Base-by-base conservation (phyloP, 169 alveolate genomes). In the Miamiensis avidus region DNA sequence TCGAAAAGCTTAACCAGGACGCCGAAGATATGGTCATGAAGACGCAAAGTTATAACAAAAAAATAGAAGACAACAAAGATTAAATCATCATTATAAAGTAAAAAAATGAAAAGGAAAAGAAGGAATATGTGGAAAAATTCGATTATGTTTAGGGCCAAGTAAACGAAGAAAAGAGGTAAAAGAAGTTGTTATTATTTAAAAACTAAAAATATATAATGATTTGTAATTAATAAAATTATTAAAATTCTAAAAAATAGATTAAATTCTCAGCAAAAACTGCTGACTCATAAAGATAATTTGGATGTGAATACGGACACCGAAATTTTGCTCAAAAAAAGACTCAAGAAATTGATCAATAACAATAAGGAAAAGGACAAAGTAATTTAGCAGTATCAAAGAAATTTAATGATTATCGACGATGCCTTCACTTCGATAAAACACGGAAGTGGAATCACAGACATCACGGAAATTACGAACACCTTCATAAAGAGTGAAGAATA, bases 401-500 rank as follows among this genome's bases (percentile, higher is more conserved):
- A 94, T 81, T 91, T 92, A 31, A 87, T 78, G 77, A 87, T 94
- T 4, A 89, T 94, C 28, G 96, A 92, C 49, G 95, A 92, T 76
- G 96, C 95, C 27, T 94, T 94, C 78, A 90, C 91, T 16, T 85
- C 91, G 65, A 94, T 94, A 20, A 87, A 90, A 81, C 94, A 92
- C 74, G 92, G 94, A 0, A 89, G 94, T 74, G 97, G 97, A 6
- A 92, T 94, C 16, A 65, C 85, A 27, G 90, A 89, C 82, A 91
- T 89, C 0, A 96, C 92, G 31, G 97, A 94, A 87, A 94, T 94
- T 28, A 94, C 92, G 34, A 94, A 94, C 32, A 93, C 96, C 33
- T 94, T 92, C 74, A 94, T 94, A 65, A 94, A 94, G 78, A 94
- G 95, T 78, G 95, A 94, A 82, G 97, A 94, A 85, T 88, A 94